phyloP scores from a whole-genome alignment of 2,329 filamentous ascomycete genomes.

The Parastagonospora nodorum region DNA sequence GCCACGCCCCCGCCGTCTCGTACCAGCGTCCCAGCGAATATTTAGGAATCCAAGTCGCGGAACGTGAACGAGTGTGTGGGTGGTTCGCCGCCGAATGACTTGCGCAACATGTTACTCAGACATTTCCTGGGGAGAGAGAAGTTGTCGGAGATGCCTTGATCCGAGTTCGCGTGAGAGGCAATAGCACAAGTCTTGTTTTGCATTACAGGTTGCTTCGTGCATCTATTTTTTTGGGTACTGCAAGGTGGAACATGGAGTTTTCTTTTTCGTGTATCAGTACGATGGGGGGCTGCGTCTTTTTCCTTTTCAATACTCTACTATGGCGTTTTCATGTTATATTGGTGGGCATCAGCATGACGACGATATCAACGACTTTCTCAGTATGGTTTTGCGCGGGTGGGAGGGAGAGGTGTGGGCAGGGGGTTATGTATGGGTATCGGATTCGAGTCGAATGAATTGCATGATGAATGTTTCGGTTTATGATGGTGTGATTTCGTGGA shows the following conservation, averaged over 20 bases:
- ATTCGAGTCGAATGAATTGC: not conserved
- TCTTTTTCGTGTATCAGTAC: not conserved
- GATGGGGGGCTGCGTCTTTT: not conserved
- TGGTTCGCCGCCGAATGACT: too few relatives aligned
- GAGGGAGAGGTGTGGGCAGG: too few relatives aligned
- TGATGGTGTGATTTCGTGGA: too few relatives aligned
- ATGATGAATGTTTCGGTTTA: too few relatives aligned
- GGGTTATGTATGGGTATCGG: too few relatives aligned
- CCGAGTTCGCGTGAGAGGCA: too few relatives aligned
- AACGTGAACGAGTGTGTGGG: not conserved
- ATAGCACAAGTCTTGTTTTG: too few relatives aligned
- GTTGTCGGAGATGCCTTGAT: not conserved
- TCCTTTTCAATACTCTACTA: not conserved
- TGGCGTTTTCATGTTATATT: conserved; percentile 15
- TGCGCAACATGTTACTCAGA: too few relatives aligned
- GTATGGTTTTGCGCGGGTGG: too few relatives aligned
- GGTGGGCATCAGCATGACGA: not conserved
- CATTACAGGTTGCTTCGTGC: too few relatives aligned
- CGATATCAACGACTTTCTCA: not conserved
- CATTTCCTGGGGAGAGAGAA: not conserved
- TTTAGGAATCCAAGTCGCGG: conserved; percentile 13
- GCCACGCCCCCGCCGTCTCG: conserved; percentile 21
- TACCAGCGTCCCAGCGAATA: conserved; percentile 32
- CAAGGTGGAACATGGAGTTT: too few relatives aligned
- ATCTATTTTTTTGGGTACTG: too few relatives aligned